Percentiles rank a stretch among this genome's conserved stretches.
These are phyloP conservation scores for Batrachochytrium dendrobatidis DNA, from an alignment of 371 early-diverging fungal genomes.

Conservation along the genomic window DNA sequence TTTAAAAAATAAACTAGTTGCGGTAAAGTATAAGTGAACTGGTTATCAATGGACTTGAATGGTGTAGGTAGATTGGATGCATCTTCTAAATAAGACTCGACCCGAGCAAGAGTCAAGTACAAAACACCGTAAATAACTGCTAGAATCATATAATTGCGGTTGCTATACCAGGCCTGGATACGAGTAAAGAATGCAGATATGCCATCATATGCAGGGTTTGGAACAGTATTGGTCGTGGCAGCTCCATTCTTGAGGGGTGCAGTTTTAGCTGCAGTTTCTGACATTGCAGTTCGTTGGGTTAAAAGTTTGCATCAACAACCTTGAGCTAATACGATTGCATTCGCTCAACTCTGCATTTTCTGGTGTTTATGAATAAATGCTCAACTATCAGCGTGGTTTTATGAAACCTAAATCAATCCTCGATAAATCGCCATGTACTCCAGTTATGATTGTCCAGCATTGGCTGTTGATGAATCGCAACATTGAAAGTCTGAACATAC, in stretches of 20 bases:
- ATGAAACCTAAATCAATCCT: too few relatives aligned
- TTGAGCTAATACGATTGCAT: too few relatives aligned
- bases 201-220: neutral
- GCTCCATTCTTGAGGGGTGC: neutral
- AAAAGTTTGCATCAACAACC: neutral
- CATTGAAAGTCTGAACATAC: too few relatives aligned
- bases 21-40: neutral
- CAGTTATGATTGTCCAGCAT: too few relatives aligned
- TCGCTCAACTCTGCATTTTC: too few relatives aligned
- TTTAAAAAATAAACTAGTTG: neutral
- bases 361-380: too few relatives aligned
- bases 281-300: neutral
- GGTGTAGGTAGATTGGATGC: too few relatives aligned
- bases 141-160: neutral
- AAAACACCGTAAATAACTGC: neutral
- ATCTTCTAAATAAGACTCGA: neutral
- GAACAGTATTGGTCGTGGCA: neutral
- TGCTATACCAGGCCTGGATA: neutral
- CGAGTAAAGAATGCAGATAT: neutral
- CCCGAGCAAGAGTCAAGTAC: neutral
- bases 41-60: neutral
- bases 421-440: too few relatives aligned
- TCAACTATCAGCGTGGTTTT: too few relatives aligned
- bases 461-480: too few relatives aligned
- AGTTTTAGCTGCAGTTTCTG: too few relatives aligned